A percentile compares a stretch with the other conserved stretches of the same genome.
Evolutionary conservation across 1,284 basidiomycete genomes (phyloP).

Genomic region (Termitomyces sp.): DNA sequence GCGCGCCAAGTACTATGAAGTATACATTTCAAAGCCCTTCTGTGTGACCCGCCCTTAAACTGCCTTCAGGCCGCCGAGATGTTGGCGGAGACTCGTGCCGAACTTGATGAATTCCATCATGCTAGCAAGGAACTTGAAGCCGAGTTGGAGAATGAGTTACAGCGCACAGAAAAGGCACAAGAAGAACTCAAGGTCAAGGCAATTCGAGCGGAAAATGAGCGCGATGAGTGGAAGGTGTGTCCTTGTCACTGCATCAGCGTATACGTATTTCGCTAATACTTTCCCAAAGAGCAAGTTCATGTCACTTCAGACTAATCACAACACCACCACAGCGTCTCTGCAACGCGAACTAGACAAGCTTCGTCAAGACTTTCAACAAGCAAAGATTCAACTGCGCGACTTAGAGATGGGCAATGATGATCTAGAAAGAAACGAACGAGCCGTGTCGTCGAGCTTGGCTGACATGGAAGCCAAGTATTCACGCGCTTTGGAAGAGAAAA

Average conservation of each 20-base stretch:
- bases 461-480: conserved; percentile 93
- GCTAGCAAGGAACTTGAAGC: conserved; percentile 92
- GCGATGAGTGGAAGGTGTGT: conserved; percentile 89
- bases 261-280: conserved; percentile 10
- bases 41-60: conserved; percentile 3
- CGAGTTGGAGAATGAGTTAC: conserved; percentile 86
- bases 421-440: conserved; percentile 86
- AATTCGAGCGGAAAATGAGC: conserved; percentile 70
- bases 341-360: conserved; percentile 86
- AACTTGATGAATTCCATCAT: conserved; percentile 87
- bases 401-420: conserved; percentile 96
- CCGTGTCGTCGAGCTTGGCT: conserved; percentile 84
- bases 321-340: conserved; percentile 79
- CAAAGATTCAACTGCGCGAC: conserved; percentile 80
- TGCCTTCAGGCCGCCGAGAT: conserved; percentile 63
- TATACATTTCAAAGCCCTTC: conserved; percentile 14
- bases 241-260: not conserved
- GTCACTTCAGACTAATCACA: conserved; percentile 84
- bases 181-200: conserved; percentile 76
- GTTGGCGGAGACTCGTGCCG: conserved; percentile 78
- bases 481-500: conserved; percentile 92
- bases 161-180: conserved; percentile 82
- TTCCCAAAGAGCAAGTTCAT: conserved; percentile 74
- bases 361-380: conserved; percentile 74
- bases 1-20: conserved; percentile 79